Base-by-base conservation (phyloP, 2,329 filamentous ascomycete genomes). In the Hymenotorrendiella dingleyae region DNA sequence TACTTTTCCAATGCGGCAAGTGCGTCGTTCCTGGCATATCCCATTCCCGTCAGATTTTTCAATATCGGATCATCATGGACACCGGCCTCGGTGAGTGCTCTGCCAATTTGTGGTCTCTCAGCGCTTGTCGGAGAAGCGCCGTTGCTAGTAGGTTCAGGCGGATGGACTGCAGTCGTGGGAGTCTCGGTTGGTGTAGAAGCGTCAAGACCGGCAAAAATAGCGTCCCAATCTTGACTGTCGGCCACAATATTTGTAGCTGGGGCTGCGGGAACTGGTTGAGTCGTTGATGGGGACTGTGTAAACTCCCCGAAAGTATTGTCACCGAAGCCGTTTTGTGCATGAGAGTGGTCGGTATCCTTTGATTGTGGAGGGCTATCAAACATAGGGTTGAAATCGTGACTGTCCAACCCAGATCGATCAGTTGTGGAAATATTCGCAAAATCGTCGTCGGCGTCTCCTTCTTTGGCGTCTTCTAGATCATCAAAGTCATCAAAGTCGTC, bases 31-130 rank as follows among this genome's bases (percentile, higher is more conserved):
- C 91, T 74, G 4, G 79, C 67, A 61, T 94, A 97, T 0, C 91
- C 91, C 89, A 97, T 95, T 8, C 78, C 75, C 1, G 87, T 94
- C 59, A 97, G 64, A 54, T 89, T 82, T 71, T 94, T 94, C 53
- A 97, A 68, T 43, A 94, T 91, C 7, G 88, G 85, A 60, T 97
- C 91, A 59, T 97, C 91, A 57, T 94, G 86, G 57, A 84, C 84
- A 3, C 84, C 84, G 16, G 82, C 79, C 40, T 80, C 76, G 33
- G 80, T 84, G 38, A 91, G 68, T 5, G 85, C 83, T 54, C 86
- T 76, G 4, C 84, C 86, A 36, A 79, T 65, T 36, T 66, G 58
- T 11, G 71, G 70, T 48, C 60, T 60, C 14, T 53, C 57, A 17
- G 36, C 46, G 35, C 37, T 39, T 32, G 48, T 42, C 43, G 27